Evolutionary conservation across 2,329 filamentous ascomycete genomes (phyloP).

Genomic region (Aspergillus pseudoterreus): DNA sequence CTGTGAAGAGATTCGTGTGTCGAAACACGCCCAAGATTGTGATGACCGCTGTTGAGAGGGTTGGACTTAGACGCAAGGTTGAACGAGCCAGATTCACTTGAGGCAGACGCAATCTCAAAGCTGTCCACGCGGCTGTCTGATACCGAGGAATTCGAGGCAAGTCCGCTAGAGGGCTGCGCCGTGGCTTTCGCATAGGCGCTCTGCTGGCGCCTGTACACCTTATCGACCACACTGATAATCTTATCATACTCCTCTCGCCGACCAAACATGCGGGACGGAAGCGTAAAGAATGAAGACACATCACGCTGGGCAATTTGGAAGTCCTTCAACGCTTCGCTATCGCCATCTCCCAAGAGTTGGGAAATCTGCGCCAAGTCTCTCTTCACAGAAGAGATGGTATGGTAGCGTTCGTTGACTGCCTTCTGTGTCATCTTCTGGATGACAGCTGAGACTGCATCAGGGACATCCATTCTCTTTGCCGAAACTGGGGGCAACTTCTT

Average conservation of each 20-base stretch:
- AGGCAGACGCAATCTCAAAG: conserved; percentile 50
- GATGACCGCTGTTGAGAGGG: conserved; percentile 28
- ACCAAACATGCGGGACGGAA: conserved; percentile 78
- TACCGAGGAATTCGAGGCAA: conserved; percentile 53
- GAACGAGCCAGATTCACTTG: conserved; percentile 52
- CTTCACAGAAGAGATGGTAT: conserved; percentile 81
- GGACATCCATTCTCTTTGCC: conserved; percentile 74
- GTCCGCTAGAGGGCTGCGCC: conserved; percentile 34
- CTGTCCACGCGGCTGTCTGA: conserved; percentile 50
- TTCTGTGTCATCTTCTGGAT: conserved; percentile 93
- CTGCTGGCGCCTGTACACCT: conserved; percentile 64
- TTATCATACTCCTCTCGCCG: conserved; percentile 67
- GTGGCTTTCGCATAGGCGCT: conserved; percentile 28
- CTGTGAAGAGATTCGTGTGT: conserved; percentile 35
- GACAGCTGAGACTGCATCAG: conserved; percentile 74
- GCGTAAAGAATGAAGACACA: conserved; percentile 85
- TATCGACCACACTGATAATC: conserved; percentile 72
- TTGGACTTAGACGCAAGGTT: conserved; percentile 36
- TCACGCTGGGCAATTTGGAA: conserved; percentile 80
- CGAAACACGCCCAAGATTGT: conserved; percentile 25
- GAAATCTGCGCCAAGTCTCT: conserved; percentile 74
- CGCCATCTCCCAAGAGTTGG: conserved; percentile 69
- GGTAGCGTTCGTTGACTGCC: conserved; percentile 80
- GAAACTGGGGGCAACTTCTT: conserved; percentile 75
- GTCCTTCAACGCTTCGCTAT: conserved; percentile 65